Base-by-base conservation (phyloP, 495 filamentous ascomycete species). In the Penicillium fimorum region DNA sequence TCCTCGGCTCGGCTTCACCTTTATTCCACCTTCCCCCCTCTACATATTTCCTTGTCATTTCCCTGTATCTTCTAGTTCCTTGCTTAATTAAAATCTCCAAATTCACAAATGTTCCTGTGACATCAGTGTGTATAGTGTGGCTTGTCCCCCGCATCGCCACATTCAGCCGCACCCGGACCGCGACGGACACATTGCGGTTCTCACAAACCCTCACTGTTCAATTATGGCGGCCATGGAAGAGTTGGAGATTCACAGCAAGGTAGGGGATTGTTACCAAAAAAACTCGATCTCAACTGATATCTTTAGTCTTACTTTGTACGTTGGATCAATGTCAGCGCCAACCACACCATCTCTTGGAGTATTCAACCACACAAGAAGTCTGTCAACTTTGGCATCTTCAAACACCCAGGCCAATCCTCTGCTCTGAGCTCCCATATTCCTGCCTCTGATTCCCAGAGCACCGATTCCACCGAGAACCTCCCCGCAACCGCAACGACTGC, bases 301-400 rank as follows among this genome's bases (percentile, higher is more conserved):
- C 6, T 38, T 10, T 62, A 98, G 94, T 95, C 91, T 40, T 97
- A 98, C 73, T 90, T 98, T 61, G 89, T 97, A 42, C 91, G 94
- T 63, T 98, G 95, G 95, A 88, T 97, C 59, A 84, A 89, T 64
- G 93, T 97, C 54, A 85, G 90, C 47, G 86, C 86, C 55, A 86
- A 84, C 47, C 87, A 96, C 68, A 96, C 94, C 57, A 94, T 98
- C 64, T 96, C 92, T 6, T 98, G 94, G 94, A 96, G 90, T 67
- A 85, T 97, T 24, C 90, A 97, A 63, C 95, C 94, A 7, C 91
- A 97, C 67, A 96, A 93, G 78, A 96, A 96, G 72, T 96, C 92
- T 24, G 86, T 98, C 70, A 96, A 97, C 73, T 96, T 97, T 67
- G 95, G 89, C 65, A 87, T 98, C 67, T 96, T 97, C 76, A 96